These are phyloP conservation scores for Gracilaria domingensis DNA, from an alignment of 23 red algal genomes.

Conservation along the genomic window DNA sequence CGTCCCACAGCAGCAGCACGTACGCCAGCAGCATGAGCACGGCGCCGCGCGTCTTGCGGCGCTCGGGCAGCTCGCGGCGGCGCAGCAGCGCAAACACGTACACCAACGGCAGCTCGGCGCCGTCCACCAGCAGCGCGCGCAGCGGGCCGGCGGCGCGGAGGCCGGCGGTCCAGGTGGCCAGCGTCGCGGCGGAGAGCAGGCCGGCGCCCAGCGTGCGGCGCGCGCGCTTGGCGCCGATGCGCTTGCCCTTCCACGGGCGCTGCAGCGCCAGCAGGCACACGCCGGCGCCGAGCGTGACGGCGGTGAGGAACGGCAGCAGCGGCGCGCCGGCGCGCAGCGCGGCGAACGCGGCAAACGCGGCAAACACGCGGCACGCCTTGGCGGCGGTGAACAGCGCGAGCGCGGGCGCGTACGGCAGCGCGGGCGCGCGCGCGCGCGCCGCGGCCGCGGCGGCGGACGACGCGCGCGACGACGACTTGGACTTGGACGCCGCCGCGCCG, in stretches of 20 bases:
- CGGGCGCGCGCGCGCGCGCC: not conserved
- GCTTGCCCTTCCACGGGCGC: slow-evolving; percentile 69
- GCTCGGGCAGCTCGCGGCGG: slow-evolving; percentile 67
- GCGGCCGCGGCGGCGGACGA: not conserved
- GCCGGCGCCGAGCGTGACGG: slow-evolving; percentile 38
- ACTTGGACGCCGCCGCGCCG: slow-evolving; percentile 13
- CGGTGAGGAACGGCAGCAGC: slow-evolving; percentile 41
- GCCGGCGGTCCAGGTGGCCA: slow-evolving; percentile 64
- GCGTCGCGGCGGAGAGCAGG: slow-evolving; percentile 36
- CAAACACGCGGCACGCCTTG: slow-evolving; percentile 70
- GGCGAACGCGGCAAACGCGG: slow-evolving; percentile 66
- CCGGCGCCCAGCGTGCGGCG: slow-evolving; percentile 40
- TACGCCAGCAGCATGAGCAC: slow-evolving; percentile 68
- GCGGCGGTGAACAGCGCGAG: slow-evolving; percentile 42
- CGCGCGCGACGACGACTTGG: slow-evolving; percentile 50
- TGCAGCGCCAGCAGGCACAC: slow-evolving; percentile 42
- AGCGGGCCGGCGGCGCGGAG: slow-evolving; percentile 65
- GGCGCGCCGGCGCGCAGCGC: slow-evolving; percentile 37
- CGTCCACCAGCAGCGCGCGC: slow-evolving; percentile 72
- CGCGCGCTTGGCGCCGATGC: slow-evolving; percentile 77
- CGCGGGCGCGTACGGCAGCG: slow-evolving; percentile 45
- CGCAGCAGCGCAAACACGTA: slow-evolving; percentile 66
- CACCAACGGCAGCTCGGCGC: slow-evolving; percentile 72
- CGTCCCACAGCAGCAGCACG: slow-evolving; percentile 70
- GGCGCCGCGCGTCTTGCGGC: slow-evolving; percentile 75